Evolutionary conservation across 1,284 basidiomycete genomes (phyloP).

Genomic region (Ganoderma sinense): DNA sequence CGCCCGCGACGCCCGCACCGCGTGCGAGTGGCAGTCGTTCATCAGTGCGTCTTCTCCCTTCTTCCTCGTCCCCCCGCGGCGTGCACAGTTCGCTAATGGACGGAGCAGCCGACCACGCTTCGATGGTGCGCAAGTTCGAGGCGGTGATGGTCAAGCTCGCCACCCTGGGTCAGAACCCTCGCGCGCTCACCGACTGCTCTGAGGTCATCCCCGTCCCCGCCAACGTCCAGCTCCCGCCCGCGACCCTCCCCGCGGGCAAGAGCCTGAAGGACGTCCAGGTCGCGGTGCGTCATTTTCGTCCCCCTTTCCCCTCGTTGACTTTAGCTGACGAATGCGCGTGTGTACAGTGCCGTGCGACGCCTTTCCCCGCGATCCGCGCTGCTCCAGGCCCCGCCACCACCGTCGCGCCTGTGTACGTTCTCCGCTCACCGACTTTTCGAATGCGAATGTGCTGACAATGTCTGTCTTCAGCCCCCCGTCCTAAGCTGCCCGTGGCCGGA

Average conservation of each 20-base stretch:
- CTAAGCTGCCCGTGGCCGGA: neutral
- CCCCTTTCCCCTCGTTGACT: neutral
- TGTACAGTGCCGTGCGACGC: conserved; percentile 38
- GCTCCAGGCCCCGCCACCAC: conserved; percentile 35
- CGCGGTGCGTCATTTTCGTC: conserved; percentile 29
- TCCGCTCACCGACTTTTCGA: neutral
- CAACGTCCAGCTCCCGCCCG: conserved; percentile 21
- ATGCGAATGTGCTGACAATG: neutral
- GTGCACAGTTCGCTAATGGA: no score
- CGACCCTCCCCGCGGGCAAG: conserved; percentile 42
- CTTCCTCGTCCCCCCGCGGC: conserved; percentile 14
- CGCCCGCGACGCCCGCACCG: conserved; percentile 39
- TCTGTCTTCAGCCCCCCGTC: neutral
- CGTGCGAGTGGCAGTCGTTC: conserved; percentile 48
- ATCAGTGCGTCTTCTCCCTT: conserved; percentile 38
- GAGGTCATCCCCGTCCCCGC: conserved; percentile 14
- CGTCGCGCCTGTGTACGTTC: conserved; percentile 34
- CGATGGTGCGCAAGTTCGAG: conserved; percentile 19
- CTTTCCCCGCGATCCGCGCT: conserved; percentile 40
- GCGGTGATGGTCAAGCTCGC: conserved; percentile 20
- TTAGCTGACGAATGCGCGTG: conserved; percentile 29
- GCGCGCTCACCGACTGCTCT: conserved; percentile 21
- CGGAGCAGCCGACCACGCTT: conserved; percentile 2
- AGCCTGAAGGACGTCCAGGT: conserved; percentile 38
- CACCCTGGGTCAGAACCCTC: conserved; percentile 15